A percentile compares a stretch with the other conserved stretches of the same genome.
These are phyloP conservation scores for Stagonosporopsis vannaccii DNA, from an alignment of 2,329 filamentous ascomycete genomes.

Conservation along the genomic window DNA sequence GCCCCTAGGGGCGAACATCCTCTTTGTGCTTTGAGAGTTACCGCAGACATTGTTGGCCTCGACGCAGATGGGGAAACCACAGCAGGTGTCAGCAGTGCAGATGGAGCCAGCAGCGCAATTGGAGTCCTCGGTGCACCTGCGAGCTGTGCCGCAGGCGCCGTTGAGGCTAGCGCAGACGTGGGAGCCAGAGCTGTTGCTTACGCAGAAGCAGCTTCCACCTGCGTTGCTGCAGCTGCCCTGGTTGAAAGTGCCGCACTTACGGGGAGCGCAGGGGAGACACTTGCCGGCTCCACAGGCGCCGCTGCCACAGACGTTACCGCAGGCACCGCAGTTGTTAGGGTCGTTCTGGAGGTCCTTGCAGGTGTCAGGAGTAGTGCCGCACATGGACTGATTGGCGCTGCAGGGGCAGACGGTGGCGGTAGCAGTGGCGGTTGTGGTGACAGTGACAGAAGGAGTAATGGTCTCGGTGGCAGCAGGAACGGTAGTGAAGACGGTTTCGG, in stretches of 20 bases:
- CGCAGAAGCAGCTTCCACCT: not conserved
- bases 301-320: slow-evolving; percentile 14
- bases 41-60: slow-evolving; percentile 1
- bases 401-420: slow-evolving; percentile 17
- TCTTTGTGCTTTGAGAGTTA: not conserved
- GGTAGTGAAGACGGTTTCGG: slow-evolving; percentile 8
- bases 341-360: slow-evolving; percentile 18
- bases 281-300: slow-evolving; percentile 6
- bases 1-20: slow-evolving; percentile 5
- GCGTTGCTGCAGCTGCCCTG: not conserved
- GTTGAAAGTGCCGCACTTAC: not conserved
- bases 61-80: slow-evolving; percentile 8
- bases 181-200: not conserved
- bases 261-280: slow-evolving; percentile 1
- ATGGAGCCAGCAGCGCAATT: slow-evolving; percentile 4
- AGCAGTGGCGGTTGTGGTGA: slow-evolving; percentile 14
- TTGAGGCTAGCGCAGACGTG: not conserved
- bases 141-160: not conserved
- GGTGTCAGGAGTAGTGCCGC: slow-evolving; percentile 12
- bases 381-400: slow-evolving; percentile 1
- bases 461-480: slow-evolving; percentile 12
- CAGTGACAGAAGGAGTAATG: slow-evolving; percentile 13
- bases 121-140: not conserved
- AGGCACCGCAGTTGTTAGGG: slow-evolving; percentile 17
- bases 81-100: slow-evolving; percentile 14